Evolutionary conservation across 768 basidiomycete genomes (phyloP).

Genomic region (Russula virescens): DNA sequence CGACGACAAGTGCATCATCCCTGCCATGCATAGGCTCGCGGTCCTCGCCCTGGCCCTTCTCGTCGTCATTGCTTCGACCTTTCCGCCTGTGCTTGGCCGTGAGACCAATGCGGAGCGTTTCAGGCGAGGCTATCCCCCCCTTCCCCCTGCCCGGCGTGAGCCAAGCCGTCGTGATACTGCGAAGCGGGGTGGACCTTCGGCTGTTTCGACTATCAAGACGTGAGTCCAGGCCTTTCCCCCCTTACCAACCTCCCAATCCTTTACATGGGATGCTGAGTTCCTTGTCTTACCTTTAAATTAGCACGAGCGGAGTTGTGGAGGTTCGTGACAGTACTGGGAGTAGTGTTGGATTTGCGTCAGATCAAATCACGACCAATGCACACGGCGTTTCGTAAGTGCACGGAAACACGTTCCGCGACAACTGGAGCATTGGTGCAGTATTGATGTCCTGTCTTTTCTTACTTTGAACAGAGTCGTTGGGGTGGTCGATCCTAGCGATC

Average conservation of each 20-base stretch:
- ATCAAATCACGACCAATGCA: not conserved
- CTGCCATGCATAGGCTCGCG: not conserved
- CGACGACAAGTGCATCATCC: too few species aligned
- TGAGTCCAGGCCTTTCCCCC: not conserved
- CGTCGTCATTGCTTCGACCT: not conserved
- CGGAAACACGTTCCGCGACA: too few species aligned
- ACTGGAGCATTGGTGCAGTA: not conserved
- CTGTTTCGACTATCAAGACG: not conserved
- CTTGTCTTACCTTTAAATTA: not conserved
- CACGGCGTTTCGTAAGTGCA: not conserved
- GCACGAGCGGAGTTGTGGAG: not conserved
- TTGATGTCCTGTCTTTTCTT: not conserved
- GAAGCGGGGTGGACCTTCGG: not conserved
- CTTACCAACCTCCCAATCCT: not conserved
- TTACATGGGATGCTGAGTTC: too few species aligned
- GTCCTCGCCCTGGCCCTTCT: not conserved
- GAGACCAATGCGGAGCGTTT: conserved; percentile 14
- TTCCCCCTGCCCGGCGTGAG: not conserved
- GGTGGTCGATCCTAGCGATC: not conserved
- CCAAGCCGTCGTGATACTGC: not conserved
- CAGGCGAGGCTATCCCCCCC: conserved; percentile 5
- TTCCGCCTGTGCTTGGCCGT: not conserved
- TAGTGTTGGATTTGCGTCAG: not conserved
- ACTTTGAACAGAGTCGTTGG: not conserved
- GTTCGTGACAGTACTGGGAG: conserved; percentile 5